Conservation (phyloP, 441 rosid species). For the Adansonia rubrostipa region DNA sequence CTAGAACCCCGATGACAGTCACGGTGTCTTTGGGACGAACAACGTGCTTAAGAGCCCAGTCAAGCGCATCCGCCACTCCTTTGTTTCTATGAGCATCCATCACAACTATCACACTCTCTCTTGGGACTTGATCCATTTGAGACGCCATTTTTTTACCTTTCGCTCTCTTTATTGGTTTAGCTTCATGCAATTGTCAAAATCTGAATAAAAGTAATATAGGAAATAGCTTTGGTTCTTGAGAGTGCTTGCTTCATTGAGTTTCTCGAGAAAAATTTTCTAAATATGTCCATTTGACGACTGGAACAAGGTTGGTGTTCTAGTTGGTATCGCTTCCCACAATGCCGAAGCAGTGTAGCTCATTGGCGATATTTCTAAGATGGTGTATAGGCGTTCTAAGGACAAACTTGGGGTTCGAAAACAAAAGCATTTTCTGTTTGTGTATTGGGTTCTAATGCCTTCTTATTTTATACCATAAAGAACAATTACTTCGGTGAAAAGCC, state of each 20-base stretch:
- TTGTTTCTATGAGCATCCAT: slow-evolving; percentile 44
- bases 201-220: background rate
- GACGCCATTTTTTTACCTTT: slow-evolving; percentile 19
- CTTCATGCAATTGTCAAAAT: background rate
- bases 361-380: background rate
- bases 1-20: slow-evolving; percentile 47
- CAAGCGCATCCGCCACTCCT: slow-evolving; percentile 44
- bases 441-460: background rate
- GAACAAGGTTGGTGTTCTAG: background rate
- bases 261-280: background rate
- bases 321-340: background rate
- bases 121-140: background rate
- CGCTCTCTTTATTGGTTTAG: background rate
- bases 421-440: background rate
- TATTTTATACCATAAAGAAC: background rate
- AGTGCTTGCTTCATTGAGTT: background rate
- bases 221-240: background rate
- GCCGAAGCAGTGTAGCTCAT: background rate
- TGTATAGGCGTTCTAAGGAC: background rate
- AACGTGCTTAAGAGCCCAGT: slow-evolving; percentile 57
- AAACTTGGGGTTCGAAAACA: background rate
- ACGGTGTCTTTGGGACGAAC: slow-evolving; percentile 45
- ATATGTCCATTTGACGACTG: background rate
- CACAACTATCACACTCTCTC: slow-evolving; percentile 52
- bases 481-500: background rate